A percentile compares a stretch with the other conserved stretches of the same genome.
phyloP scores from a whole-genome alignment of 2,329 filamentous ascomycete genomes.

The Apiospora saccharicola region DNA sequence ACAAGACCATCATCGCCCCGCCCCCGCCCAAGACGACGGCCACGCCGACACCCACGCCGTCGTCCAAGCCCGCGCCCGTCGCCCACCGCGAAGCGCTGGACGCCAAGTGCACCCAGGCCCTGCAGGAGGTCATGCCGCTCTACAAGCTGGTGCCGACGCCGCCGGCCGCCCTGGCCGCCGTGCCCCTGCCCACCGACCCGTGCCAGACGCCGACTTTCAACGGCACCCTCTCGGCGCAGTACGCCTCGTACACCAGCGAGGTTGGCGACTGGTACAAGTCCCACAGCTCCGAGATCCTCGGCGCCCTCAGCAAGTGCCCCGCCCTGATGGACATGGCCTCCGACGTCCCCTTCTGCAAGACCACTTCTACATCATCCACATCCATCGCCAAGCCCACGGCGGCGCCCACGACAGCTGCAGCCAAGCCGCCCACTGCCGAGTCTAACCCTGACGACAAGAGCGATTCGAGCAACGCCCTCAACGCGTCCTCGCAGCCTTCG shows the following conservation, averaged over 20 bases:
- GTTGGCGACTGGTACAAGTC: constrained; percentile 34
- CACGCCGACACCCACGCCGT: background rate
- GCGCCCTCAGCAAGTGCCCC: constrained; percentile 33
- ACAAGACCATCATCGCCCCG: background rate
- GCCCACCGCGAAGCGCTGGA: constrained; percentile 32
- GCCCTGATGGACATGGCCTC: constrained; percentile 27
- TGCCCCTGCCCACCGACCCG: constrained; percentile 31
- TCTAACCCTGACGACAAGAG: background rate
- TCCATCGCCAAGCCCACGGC: background rate
- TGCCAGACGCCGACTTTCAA: constrained; percentile 35
- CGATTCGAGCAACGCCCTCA: background rate
- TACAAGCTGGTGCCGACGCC: constrained; percentile 33
- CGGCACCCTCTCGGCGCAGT: constrained; percentile 33
- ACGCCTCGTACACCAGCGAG: constrained; percentile 33
- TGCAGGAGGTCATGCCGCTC: constrained; percentile 30
- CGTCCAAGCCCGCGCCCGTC: constrained; percentile 32
- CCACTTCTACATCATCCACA: constrained; percentile 25
- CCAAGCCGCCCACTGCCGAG: background rate
- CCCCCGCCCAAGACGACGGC: background rate
- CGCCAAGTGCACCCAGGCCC: constrained; percentile 32
- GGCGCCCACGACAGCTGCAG: background rate
- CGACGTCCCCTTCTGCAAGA: constrained; percentile 32
- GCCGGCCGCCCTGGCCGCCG: constrained; percentile 31
- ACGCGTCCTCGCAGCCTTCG: constrained; percentile 11
- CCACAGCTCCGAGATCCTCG: constrained; percentile 33